Evolutionary conservation across 202 grass and related monocot genomes (phyloP), one percentile per base, ranked within the genome.

Genomic region (Panicum virgatum): DNA sequence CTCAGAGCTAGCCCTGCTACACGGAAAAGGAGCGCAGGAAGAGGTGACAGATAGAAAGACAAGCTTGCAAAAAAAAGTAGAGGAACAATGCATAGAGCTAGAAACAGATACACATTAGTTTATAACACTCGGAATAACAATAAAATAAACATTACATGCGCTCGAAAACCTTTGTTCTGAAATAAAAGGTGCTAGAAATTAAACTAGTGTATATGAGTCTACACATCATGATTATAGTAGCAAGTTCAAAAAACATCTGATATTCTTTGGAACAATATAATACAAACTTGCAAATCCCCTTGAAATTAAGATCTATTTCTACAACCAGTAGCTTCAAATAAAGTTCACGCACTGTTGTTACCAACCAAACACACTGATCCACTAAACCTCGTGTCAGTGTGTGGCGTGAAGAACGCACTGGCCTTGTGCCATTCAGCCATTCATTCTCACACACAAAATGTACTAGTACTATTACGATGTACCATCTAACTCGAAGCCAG

Each of bases 1-100:
- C 78, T 94, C 89, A 84, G 84, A 85, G 80, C 75, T 79, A 81
- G 75, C 78, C 74, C 92, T 91, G 86, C 81, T 85, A 69, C 72
- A 91, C 63, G 75, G 57, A 80, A 80, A 82, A 62, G 56, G 65
- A 80, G 29, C 43, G 69, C 60, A 83, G n/a, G 29, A 32, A 67
- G 76, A 81, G 86, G 66, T 72, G 86, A 76, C 73, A 76, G 81
- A 74, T 62, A 86, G 74, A 91, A 81, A 94, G 57, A 80, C 56
- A 78, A 52, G 36, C n/a, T n/a, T n/a, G n/a, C n/a, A n/a, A n/a
- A n/a, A n/a, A n/a, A n/a, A n/a, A n/a, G n/a, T n/a, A n/a, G n/a
- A n/a, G n/a, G n/a, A n/a, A n/a, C n/a, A n/a, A n/a, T n/a, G n/a
- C n/a, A n/a, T n/a, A n/a, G n/a, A n/a, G n/a, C 66, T 18, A 45